phyloP scores from a whole-genome alignment of 2,329 filamentous ascomycete genomes.

The Acrocalymma vagum region DNA sequence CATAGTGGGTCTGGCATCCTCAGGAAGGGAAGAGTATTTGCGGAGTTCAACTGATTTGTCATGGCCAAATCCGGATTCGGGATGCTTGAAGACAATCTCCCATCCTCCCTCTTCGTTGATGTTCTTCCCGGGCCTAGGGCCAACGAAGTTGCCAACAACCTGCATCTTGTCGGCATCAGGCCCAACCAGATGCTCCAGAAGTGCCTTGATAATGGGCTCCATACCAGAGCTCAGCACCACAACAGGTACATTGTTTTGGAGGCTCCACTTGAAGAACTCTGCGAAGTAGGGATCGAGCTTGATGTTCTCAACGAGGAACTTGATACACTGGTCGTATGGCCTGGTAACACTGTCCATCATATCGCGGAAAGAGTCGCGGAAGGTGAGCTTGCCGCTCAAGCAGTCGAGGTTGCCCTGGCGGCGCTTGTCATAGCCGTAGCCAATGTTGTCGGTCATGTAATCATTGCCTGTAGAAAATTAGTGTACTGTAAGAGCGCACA shows the following conservation, averaged over 20 bases:
- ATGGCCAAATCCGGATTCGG: slow-evolving; percentile 87
- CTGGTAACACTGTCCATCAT: slow-evolving; percentile 90
- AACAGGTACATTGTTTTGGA: slow-evolving; percentile 84
- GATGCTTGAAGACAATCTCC: slow-evolving; percentile 86
- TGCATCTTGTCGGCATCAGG: slow-evolving; percentile 79
- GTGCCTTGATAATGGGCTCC: slow-evolving; percentile 86
- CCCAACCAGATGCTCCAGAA: slow-evolving; percentile 84
- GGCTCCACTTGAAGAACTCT: slow-evolving; percentile 85
- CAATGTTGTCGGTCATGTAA: slow-evolving; percentile 86
- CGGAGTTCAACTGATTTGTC: slow-evolving; percentile 94
- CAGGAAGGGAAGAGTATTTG: slow-evolving; percentile 80
- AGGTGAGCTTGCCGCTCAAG: slow-evolving; percentile 73
- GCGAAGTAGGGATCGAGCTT: slow-evolving; percentile 87
- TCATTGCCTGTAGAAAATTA: slow-evolving; percentile 65
- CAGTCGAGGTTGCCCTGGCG: slow-evolving; percentile 78
- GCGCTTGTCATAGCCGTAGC: slow-evolving; percentile 78
- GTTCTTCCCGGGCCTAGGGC: slow-evolving; percentile 73
- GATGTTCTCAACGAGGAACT: slow-evolving; percentile 81
- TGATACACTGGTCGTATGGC: slow-evolving; percentile 83
- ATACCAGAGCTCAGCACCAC: slow-evolving; percentile 94
- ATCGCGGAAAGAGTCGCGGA: slow-evolving; percentile 84
- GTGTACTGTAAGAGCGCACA: slow-evolving; percentile 6
- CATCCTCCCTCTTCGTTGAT: slow-evolving; percentile 85
- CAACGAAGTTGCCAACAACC: slow-evolving; percentile 89
- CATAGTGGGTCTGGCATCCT: slow-evolving; percentile 75